Conservation (phyloP, 2,329 filamentous ascomycete genomes). For the Botrytis sinoallii region DNA sequence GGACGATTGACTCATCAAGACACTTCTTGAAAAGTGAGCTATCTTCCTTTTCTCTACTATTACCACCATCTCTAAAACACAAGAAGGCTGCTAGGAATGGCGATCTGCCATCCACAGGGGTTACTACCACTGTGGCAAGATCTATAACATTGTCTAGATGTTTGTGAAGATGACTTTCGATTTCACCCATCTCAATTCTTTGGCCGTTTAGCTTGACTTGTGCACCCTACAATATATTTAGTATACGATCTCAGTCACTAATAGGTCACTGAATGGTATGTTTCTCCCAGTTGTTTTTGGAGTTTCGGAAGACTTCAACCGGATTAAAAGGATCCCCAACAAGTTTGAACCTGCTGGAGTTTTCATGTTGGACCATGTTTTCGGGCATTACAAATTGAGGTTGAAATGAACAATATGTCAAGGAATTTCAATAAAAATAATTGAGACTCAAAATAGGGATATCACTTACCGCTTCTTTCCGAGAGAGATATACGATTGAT, state of each 20-base stretch:
- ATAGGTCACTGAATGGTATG: neutral
- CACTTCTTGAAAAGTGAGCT: neutral
- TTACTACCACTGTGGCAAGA: neutral
- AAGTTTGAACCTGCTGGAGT: neutral
- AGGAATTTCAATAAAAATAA: neutral
- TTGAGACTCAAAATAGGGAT: neutral
- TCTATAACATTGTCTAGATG: neutral
- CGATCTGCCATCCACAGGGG: neutral
- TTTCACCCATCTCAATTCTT: constrained; percentile 61
- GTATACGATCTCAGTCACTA: neutral
- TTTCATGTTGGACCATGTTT: neutral
- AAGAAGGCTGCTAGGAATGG: constrained; percentile 10
- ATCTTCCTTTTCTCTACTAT: neutral
- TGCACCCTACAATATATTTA: neutral
- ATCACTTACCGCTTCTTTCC: constrained; percentile 51
- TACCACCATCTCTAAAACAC: neutral
- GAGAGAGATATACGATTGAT: constrained; percentile 55
- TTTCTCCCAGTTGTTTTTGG: neutral
- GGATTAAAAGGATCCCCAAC: neutral
- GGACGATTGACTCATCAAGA: neutral
- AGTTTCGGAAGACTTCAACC: neutral
- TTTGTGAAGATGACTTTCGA: constrained; percentile 38
- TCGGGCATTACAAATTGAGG: neutral
- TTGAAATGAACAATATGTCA: neutral
- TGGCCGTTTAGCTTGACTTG: constrained; percentile 65